A percentile compares a stretch with the other conserved stretches of the same genome.
Evolutionary conservation across 305 asterid genomes (phyloP).

Genomic region (Rubia peregrina): DNA sequence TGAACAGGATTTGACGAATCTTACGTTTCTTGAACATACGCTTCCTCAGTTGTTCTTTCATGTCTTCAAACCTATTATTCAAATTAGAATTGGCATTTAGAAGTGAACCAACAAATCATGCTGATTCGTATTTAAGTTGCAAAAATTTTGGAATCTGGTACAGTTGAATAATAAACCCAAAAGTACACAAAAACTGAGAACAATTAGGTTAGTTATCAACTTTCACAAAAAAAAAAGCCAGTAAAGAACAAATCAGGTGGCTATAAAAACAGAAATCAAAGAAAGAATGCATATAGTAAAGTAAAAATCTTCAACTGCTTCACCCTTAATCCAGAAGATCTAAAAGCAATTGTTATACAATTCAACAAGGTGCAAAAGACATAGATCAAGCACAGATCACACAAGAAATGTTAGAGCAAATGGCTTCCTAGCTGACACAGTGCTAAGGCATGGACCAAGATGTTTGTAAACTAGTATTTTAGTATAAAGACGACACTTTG

Average conservation of each 20-base stretch:
- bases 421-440: neutral
- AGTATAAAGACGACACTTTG: neutral
- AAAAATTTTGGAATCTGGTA: neutral
- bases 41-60: conserved; percentile 81
- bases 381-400: neutral
- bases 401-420: neutral
- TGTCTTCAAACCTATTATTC: conserved; percentile 63
- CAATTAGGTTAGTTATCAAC: neutral
- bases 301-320: neutral
- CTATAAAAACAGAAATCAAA: neutral
- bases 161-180: neutral
- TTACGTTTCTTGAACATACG: conserved; percentile 88
- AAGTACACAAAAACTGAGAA: neutral
- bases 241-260: neutral
- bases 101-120: neutral
- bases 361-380: neutral
- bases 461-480: neutral
- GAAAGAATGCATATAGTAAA: neutral
- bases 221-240: neutral
- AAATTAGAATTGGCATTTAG: conserved; percentile 9
- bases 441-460: neutral
- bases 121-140: neutral
- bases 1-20: conserved; percentile 70
- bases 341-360: neutral
- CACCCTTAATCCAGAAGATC: neutral